phyloP scores from a whole-genome alignment of 306 rosid genomes.

The Prunus salicina region DNA sequence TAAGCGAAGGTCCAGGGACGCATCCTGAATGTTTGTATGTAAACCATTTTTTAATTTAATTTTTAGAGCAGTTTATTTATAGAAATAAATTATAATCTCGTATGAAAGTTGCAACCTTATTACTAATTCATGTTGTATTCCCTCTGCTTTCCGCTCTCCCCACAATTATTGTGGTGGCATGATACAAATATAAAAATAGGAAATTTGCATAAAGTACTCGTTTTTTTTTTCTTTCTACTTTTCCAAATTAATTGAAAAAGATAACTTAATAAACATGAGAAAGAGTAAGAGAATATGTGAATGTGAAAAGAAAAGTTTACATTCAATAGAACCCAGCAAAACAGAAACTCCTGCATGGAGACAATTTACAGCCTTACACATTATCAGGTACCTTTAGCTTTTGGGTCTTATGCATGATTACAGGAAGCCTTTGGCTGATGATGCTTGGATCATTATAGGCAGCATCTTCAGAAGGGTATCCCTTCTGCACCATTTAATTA shows the following conservation, averaged over 20 bases:
- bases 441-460: constrained; percentile 76
- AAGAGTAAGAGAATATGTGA: neutral
- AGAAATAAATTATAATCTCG: neutral
- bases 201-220: neutral
- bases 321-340: constrained; percentile 16
- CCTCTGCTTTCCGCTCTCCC: neutral
- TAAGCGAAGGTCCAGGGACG: neutral
- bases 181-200: neutral
- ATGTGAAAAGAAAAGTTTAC: constrained; percentile 12
- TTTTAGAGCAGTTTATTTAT: neutral
- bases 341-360: constrained; percentile 27
- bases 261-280: neutral
- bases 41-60: neutral
- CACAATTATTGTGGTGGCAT: neutral
- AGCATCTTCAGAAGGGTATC: constrained; percentile 72
- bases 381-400: constrained; percentile 59
- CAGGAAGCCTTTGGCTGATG: constrained; percentile 75
- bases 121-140: neutral
- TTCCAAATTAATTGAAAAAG: neutral
- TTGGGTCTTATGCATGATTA: constrained; percentile 59
- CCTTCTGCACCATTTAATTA: constrained; percentile 59
- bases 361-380: constrained; percentile 46
- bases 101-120: neutral
- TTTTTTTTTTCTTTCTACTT: neutral
- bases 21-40: neutral